Evolutionary conservation across 257 asterid species (phyloP), one percentile per base, ranked within the genome.

Genomic region (Solanum tarapatanum): DNA sequence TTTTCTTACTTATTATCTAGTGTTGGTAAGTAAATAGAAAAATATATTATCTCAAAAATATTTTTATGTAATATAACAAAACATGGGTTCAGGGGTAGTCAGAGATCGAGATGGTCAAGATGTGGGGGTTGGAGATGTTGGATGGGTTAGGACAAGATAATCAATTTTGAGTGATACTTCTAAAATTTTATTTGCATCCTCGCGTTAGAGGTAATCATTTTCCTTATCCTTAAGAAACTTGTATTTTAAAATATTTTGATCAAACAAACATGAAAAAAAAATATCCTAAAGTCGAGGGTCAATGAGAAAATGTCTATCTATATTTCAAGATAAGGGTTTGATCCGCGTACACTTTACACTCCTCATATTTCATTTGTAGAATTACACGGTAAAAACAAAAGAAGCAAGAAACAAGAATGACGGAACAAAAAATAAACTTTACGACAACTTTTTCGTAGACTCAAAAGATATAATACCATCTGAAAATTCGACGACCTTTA

Each of bases 201-300:
- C 7, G 0, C 4, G 2, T 11, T 0, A 11, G 17, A 11, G 72
- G 0, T 17, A 24, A 2, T 24, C 9, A 24, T 12, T 68, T 68
- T 68, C 4, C 5, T 26, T 14, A 68, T 68, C 0, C 4, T 28
- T 68, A 5, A 28, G 12, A 28, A 69, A 69, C 3, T 28, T 69
- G 6, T 30, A 6, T 28, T 28, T 0, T 1, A 69, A 68, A 6
- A 13, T 3, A 26, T 68, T 26, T 69, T 69, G n/a, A 68, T 1
- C 21, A 28, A 66, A 14, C 1, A 13, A 68, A 26, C 75, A 68
- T 26, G 21, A 68, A 28, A 19, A 51, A 51, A 51, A 68, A 12
- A 13, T 2, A 66, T 26, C 19, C 2, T 2, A 12, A 13, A 5
- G 21, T 2, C 1, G 21, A 66, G 21, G 4, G 2, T 66, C 10